A percentile compares a stretch with the other conserved stretches of the same genome.
Conservation (phyloP, 1,284 basidiomycete genomes). For the Microbotryomycetes sp. region DNA sequence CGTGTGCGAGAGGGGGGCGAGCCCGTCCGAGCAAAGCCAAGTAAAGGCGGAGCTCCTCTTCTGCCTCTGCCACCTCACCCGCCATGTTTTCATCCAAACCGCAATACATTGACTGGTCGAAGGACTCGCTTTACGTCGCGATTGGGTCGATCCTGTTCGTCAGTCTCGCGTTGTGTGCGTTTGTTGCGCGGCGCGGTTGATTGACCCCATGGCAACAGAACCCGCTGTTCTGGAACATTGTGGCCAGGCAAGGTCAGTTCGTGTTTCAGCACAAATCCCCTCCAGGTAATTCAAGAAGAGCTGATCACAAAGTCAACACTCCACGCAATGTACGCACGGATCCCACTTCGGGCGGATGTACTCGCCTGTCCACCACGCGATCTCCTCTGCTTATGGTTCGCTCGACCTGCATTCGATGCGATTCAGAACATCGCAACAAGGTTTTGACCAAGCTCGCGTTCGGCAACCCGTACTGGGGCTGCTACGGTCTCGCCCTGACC, state of each 20-base stretch:
- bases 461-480: constrained; percentile 65
- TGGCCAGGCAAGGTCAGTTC: constrained; percentile 79
- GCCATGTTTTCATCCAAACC: background rate
- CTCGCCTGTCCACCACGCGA: background rate
- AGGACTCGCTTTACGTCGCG: background rate
- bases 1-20: background rate
- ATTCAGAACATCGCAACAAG: constrained; percentile 74
- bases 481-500: constrained; percentile 81
- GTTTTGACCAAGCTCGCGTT: constrained; percentile 74
- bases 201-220: constrained; percentile 50
- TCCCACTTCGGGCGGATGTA: constrained; percentile 1
- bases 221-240: constrained; percentile 90
- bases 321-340: too few relatives aligned
- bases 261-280: background rate
- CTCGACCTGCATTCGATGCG: constrained; percentile 1
- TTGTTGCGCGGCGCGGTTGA: too few relatives aligned
- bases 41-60: background rate
- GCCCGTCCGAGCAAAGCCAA: background rate
- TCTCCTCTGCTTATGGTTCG: constrained; percentile 1
- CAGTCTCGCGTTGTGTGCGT: background rate
- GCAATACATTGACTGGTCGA: background rate
- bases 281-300: too few relatives aligned
- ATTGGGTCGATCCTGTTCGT: background rate
- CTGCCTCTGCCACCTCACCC: background rate
- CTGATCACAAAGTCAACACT: too few relatives aligned